Base-by-base conservation (phyloP, 768 basidiomycete genomes). In the Naganishia friedmannii region DNA sequence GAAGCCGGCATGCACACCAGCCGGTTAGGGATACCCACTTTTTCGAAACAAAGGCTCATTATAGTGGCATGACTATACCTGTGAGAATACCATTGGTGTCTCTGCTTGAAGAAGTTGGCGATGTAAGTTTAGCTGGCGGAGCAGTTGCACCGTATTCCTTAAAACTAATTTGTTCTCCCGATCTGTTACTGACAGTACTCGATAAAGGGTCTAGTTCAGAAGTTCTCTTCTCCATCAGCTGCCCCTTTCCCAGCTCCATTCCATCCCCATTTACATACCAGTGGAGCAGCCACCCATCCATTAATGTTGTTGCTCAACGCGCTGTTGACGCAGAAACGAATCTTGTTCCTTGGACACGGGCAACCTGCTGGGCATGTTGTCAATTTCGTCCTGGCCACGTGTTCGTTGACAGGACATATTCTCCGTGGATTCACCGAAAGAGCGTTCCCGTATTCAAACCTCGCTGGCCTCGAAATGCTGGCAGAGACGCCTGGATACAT, bases 241-340 rank as follows among this genome's bases (percentile, higher is more conserved):
- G 85, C 89, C 15, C 84, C 86, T 23, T 81, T 83, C 60, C 76
- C 81, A 19, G 90, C 92, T 1, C 81, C 81, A 1, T 82, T 87
- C 65, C 93, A 97, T 75, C 91, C 96, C 0, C 93, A 98, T 79
- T 84, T 99, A 23, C 94, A 97, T 81, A 93, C 93, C 0, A 92
- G 88, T 74, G 96, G 96, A 68, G 85, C 87, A 21, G 85, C 86
- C 72, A 99, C 96, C 0, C 94, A 93, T 76, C 93, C 96, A 1
- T 88, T 99, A 76, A 94, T 96, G 70, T 85, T 99, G 54, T 85
- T 99, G 2, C 93, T 95, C 84, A 99, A 99, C 80, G 96, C 94
- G 3, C 86, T 99, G 70, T 85, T 98, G 7, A 96, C 95, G 0
- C 89, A 90, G 65, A 96, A 97, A 75, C 89, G 94, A n/a, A 90